Evolutionary conservation across 805 yeast genomes (phyloP).

Genomic region (Alloascoidea hylecoeti): DNA sequence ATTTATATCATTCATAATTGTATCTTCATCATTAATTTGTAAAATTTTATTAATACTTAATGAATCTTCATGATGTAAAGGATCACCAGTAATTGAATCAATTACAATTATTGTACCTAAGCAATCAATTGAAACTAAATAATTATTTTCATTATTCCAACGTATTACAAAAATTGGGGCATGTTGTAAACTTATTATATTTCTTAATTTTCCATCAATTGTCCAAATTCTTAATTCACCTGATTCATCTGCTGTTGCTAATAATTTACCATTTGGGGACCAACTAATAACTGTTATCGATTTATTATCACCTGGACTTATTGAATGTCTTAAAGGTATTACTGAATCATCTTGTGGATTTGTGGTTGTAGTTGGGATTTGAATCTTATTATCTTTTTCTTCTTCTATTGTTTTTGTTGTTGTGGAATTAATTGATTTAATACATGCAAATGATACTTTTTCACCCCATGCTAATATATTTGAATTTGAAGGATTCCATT

Average conservation of each 20-base stretch:
- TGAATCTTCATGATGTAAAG: conserved; percentile 9
- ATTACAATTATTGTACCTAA: conserved; percentile 43
- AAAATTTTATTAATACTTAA: conserved; percentile 2
- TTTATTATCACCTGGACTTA: conserved; percentile 8
- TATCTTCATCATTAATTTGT: conserved; percentile 1
- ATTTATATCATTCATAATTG: not conserved
- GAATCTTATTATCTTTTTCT: conserved; percentile 2
- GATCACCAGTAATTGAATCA: conserved; percentile 48
- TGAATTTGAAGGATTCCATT: conserved; percentile 89
- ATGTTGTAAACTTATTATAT: conserved; percentile 33
- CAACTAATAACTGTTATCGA: conserved; percentile 27
- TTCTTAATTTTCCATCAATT: conserved; percentile 48
- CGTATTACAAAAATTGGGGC: conserved; percentile 37
- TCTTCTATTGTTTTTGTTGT: not conserved
- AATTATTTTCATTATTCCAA: conserved; percentile 48
- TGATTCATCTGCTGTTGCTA: conserved; percentile 49
- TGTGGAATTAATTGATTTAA: conserved; percentile 10
- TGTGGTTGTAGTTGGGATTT: conserved; percentile 1
- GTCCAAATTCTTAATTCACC: conserved; percentile 80
- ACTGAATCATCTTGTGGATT: not conserved
- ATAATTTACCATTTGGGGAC: conserved; percentile 49
- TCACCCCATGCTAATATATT: conserved; percentile 80
- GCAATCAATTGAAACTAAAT: conserved; percentile 45
- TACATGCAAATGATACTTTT: conserved; percentile 29
- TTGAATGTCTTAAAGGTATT: conserved; percentile 2